These are phyloP conservation scores for Arachnopeziza araneosa DNA, from an alignment of 2,329 filamentous ascomycete species.

Conservation along the genomic window DNA sequence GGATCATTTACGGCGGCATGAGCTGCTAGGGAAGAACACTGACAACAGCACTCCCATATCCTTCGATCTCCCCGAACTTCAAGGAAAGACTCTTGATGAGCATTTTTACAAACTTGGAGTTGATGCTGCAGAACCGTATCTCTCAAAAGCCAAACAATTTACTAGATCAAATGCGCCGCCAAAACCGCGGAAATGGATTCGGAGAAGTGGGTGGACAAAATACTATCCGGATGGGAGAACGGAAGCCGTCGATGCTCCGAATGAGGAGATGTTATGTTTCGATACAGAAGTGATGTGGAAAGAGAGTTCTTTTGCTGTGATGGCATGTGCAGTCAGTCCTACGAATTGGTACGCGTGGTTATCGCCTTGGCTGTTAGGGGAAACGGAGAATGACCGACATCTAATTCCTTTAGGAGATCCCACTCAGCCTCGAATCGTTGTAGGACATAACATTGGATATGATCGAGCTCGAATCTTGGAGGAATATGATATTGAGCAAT, in stretches of 20 bases:
- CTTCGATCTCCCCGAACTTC: conserved; percentile 77
- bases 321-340: conserved; percentile 89
- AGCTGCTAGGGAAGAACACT: conserved; percentile 84
- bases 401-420: conserved; percentile 83
- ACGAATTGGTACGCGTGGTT: conserved; percentile 97
- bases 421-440: conserved; percentile 65
- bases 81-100: conserved; percentile 80
- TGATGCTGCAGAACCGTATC: conserved; percentile 80
- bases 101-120: conserved; percentile 87
- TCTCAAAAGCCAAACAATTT: conserved; percentile 70
- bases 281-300: conserved; percentile 98
- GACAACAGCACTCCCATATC: conserved; percentile 70
- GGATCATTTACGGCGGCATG: conserved; percentile 79
- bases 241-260: conserved; percentile 69
- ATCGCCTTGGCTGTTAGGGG: conserved; percentile 87
- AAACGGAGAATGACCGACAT: conserved; percentile 71
- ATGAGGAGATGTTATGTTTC: conserved; percentile 80
- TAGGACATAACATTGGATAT: conserved; percentile 95
- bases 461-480: conserved; percentile 84
- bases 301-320: conserved; percentile 84
- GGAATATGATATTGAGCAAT: conserved; percentile 81
- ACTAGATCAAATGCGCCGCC: conserved; percentile 53
- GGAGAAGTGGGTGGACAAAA: conserved; percentile 86
- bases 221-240: conserved; percentile 69
- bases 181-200: conserved; percentile 67